Evolutionary conservation across 1,139 yeast genomes (phyloP).

Genomic region (Sugiyamaella castrensis): DNA sequence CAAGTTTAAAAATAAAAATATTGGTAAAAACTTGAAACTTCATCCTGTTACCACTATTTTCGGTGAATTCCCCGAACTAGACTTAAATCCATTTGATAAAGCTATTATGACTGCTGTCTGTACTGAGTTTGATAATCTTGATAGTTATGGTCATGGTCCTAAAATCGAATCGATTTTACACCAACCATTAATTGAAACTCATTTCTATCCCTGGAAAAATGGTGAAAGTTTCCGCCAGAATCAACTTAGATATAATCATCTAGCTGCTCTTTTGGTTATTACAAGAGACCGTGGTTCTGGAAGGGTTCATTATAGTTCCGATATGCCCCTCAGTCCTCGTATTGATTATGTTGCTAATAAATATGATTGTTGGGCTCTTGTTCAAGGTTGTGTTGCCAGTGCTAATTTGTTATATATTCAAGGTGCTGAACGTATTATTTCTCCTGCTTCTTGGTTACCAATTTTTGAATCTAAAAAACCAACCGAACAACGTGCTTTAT

Average conservation of each 20-base stretch:
- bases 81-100: constrained; percentile 39
- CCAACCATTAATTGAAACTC: constrained; percentile 44
- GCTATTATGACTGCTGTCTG: constrained; percentile 55
- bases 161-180: constrained; percentile 53
- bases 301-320: constrained; percentile 39
- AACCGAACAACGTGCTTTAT: constrained; percentile 42
- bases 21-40: constrained; percentile 53
- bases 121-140: constrained; percentile 50
- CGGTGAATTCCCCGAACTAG: constrained; percentile 45
- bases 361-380: constrained; percentile 47
- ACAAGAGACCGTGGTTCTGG: constrained; percentile 47
- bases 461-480: constrained; percentile 45
- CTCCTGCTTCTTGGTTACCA: constrained; percentile 43
- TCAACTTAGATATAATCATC: constrained; percentile 43
- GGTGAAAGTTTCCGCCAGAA: constrained; percentile 41
- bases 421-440: constrained; percentile 49
- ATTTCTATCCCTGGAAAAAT: constrained; percentile 47
- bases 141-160: constrained; percentile 58
- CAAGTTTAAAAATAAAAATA: constrained; percentile 52
- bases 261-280: constrained; percentile 46
- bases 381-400: constrained; percentile 43
- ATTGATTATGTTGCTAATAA: constrained; percentile 46
- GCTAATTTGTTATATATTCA: constrained; percentile 51
- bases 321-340: constrained; percentile 41
- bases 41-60: constrained; percentile 49